Evolutionary conservation across 805 yeast species (phyloP).

Genomic region (Candida ortonii): DNA sequence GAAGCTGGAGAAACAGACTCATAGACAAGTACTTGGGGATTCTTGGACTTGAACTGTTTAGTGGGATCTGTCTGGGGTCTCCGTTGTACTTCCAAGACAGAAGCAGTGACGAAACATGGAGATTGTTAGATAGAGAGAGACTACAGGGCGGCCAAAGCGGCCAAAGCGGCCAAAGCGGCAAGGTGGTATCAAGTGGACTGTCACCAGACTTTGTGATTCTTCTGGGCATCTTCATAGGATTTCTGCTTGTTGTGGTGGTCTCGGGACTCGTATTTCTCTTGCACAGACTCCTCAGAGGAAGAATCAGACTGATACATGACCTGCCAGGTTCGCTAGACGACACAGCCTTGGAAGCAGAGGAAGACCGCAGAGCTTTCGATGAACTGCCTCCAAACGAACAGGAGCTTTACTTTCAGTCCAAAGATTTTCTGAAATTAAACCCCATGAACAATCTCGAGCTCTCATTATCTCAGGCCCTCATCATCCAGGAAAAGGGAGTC

Average conservation of each 20-base stretch:
- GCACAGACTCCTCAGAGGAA: slow-evolving; percentile 14
- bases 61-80: too few relatives aligned
- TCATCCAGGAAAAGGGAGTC: slow-evolving; percentile 84
- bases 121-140: too few relatives aligned
- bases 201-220: slow-evolving; percentile 19
- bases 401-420: slow-evolving; percentile 64
- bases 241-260: slow-evolving; percentile 17
- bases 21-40: too few relatives aligned
- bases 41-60: too few relatives aligned
- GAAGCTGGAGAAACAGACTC: too few relatives aligned
- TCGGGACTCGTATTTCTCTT: slow-evolving; percentile 15
- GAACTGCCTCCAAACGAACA: slow-evolving; percentile 68
- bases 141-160: too few relatives aligned
- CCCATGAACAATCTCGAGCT: slow-evolving; percentile 36
- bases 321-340: slow-evolving; percentile 64
- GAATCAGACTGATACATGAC: slow-evolving; percentile 32
- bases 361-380: slow-evolving; percentile 53
- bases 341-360: slow-evolving; percentile 56
- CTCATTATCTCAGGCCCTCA: slow-evolving; percentile 54
- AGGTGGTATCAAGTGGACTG: slow-evolving; percentile 1
- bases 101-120: too few relatives aligned
- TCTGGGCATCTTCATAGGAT: slow-evolving; percentile 26
- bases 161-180: slow-evolving; percentile 5
- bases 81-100: too few relatives aligned
- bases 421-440: slow-evolving; percentile 44